Evolutionary conservation across 306 rosid genomes (phyloP).

Genomic region (Begonia fuchsioides): DNA sequence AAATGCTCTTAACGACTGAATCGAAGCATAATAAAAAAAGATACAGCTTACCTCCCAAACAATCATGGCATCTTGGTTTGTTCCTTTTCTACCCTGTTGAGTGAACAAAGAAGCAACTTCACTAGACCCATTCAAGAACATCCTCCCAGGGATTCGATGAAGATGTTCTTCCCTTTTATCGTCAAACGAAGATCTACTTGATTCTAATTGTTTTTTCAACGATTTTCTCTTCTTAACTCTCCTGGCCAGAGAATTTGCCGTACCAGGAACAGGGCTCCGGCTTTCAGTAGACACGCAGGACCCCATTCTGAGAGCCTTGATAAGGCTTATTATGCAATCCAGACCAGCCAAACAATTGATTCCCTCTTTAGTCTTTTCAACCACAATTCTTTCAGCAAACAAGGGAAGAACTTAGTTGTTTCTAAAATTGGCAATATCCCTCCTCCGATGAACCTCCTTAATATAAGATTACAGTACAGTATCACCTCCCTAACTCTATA

Average conservation of each 20-base stretch:
- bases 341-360: constrained; percentile 38
- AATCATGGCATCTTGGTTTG: constrained; percentile 99
- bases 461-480: too few relatives aligned
- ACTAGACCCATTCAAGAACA: constrained; percentile 58
- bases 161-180: constrained; percentile 55
- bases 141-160: constrained; percentile 63
- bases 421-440: too few relatives aligned
- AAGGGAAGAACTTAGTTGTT: neutral
- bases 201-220: constrained; percentile 27
- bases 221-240: constrained; percentile 26
- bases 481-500: too few relatives aligned
- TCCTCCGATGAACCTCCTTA: too few relatives aligned
- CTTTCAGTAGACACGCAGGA: constrained; percentile 97
- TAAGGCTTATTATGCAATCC: constrained; percentile 77
- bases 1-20: neutral
- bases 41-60: constrained; percentile 86
- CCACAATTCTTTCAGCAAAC: neutral
- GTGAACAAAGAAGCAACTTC: constrained; percentile 73
- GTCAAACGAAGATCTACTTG: constrained; percentile 54
- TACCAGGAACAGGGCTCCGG: constrained; percentile 71
- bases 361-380: constrained; percentile 10
- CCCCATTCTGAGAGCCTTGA: constrained; percentile 99
- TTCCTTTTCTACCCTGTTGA: constrained; percentile 92
- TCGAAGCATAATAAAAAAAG: neutral
- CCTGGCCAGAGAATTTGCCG: constrained; percentile 33